These are phyloP conservation scores for Pneumocystis murina DNA, from an alignment of 1,139 yeast genomes.

Conservation along the genomic window DNA sequence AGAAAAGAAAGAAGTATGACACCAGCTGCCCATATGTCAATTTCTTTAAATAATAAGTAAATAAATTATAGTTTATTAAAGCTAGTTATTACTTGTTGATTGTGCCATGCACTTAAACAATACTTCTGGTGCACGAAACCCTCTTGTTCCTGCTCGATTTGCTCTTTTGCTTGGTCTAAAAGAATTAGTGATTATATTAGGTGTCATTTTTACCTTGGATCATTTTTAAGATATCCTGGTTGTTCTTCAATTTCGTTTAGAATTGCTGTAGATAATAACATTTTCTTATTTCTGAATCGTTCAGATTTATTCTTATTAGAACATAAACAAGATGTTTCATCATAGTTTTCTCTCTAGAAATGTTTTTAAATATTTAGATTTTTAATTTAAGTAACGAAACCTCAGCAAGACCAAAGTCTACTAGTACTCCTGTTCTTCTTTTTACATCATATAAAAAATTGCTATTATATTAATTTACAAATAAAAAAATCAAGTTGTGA, in stretches of 20 bases:
- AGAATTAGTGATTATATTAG: background rate
- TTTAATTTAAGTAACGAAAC: slow-evolving; percentile 4
- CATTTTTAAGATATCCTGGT: slow-evolving; percentile 54
- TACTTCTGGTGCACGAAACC: slow-evolving; percentile 91
- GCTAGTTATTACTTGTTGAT: slow-evolving; percentile 30
- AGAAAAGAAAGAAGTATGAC: slow-evolving; percentile 63
- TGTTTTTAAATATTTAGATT: background rate
- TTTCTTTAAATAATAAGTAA: slow-evolving; percentile 21
- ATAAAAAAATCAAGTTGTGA: background rate
- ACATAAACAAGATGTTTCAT: background rate
- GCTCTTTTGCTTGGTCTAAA: slow-evolving; percentile 79
- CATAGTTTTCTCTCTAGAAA: background rate
- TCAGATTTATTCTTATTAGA: background rate
- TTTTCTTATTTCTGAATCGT: background rate
- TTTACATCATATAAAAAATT: slow-evolving; percentile 70
- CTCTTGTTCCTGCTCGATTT: slow-evolving; percentile 95
- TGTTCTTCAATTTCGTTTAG: background rate
- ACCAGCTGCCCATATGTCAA: slow-evolving; percentile 90
- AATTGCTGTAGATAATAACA: background rate
- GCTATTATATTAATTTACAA: slow-evolving; percentile 8
- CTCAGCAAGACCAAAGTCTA: slow-evolving; percentile 88
- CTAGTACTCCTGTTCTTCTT: slow-evolving; percentile 65
- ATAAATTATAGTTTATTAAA: background rate
- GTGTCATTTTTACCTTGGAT: slow-evolving; percentile 23
- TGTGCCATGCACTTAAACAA: slow-evolving; percentile 77